Evolutionary conservation across 768 basidiomycete genomes (phyloP).

Genomic region (Naganishia friedmannii): DNA sequence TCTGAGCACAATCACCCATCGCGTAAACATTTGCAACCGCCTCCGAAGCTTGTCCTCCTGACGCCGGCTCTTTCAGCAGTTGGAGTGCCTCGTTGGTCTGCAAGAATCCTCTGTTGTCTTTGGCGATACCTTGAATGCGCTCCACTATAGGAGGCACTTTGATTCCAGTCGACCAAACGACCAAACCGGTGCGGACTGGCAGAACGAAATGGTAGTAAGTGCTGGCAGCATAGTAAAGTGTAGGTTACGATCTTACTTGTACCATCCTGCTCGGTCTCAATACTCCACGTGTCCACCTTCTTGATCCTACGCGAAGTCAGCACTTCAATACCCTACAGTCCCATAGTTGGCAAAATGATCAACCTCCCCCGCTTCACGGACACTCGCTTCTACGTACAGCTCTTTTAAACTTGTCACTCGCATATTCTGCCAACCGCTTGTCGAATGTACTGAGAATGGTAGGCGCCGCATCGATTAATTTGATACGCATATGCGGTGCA

Average conservation of each 20-base stretch:
- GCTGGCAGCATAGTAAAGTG: conserved; percentile 12
- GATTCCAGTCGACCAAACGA: conserved; percentile 85
- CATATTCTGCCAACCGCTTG: conserved; percentile 51
- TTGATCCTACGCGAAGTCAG: conserved; percentile 34
- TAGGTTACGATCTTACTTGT: conserved; percentile 57
- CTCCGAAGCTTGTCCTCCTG: conserved; percentile 53
- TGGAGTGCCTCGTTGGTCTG: conserved; percentile 64
- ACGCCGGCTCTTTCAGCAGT: conserved; percentile 55
- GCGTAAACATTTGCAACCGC: conserved; percentile 69
- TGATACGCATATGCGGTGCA: conserved; percentile 57
- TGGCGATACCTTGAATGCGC: conserved; percentile 61
- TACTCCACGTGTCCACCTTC: conserved; percentile 38
- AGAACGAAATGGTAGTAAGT: neutral
- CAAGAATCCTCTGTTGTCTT: conserved; percentile 58
- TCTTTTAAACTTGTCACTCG: conserved; percentile 58
- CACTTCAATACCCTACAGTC: conserved; percentile 33
- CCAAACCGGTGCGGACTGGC: conserved; percentile 72
- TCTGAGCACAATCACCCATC: conserved; percentile 72
- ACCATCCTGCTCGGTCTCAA: conserved; percentile 54
- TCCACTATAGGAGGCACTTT: conserved; percentile 59
- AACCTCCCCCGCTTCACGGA: neutral
- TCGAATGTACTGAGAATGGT: conserved; percentile 75
- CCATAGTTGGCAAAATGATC: conserved; percentile 18
- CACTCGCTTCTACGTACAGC: conserved; percentile 54
- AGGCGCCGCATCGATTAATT: conserved; percentile 77